These are phyloP conservation scores for Arachis hypogaea DNA, from an alignment of 306 rosid genomes.

Conservation along the genomic window DNA sequence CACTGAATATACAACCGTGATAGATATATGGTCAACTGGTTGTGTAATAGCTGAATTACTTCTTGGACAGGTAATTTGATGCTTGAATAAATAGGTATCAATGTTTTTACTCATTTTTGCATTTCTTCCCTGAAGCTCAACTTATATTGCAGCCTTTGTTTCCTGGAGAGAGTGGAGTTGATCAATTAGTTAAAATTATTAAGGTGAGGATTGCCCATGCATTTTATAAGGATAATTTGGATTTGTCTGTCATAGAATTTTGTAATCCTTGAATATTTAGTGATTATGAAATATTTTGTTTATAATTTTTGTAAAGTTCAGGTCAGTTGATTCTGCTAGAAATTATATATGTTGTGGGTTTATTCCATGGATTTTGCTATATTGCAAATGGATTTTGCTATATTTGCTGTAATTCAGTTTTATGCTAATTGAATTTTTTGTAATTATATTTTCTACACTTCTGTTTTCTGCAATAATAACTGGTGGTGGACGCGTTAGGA, in stretches of 20 bases:
- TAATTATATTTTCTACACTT: too few species aligned
- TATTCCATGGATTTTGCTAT: slow-evolving; percentile 4
- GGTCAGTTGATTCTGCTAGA: slow-evolving; percentile 24
- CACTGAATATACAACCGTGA: slow-evolving; percentile 95
- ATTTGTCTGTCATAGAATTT: slow-evolving; percentile 29
- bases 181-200: slow-evolving; percentile 96
- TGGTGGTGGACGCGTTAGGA: too few species aligned
- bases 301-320: not conserved
- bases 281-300: slow-evolving; percentile 13
- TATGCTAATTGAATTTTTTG: too few species aligned
- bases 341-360: slow-evolving; percentile 13
- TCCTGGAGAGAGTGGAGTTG: slow-evolving; percentile 99
- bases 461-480: too few species aligned
- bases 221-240: slow-evolving; percentile 13
- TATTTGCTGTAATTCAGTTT: too few species aligned
- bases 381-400: not conserved
- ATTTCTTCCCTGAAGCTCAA: slow-evolving; percentile 40
- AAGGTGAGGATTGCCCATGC: slow-evolving; percentile 59
- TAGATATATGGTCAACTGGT: slow-evolving; percentile 99
- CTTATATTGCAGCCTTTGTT: slow-evolving; percentile 83
- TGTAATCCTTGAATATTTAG: slow-evolving; percentile 19
- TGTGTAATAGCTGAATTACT: slow-evolving; percentile 98
- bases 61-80: slow-evolving; percentile 84
- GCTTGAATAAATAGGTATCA: slow-evolving; percentile 22
- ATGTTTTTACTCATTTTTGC: not conserved